phyloP scores from a whole-genome alignment of 2,329 filamentous ascomycete genomes.

The Colletotrichum endophyticum region DNA sequence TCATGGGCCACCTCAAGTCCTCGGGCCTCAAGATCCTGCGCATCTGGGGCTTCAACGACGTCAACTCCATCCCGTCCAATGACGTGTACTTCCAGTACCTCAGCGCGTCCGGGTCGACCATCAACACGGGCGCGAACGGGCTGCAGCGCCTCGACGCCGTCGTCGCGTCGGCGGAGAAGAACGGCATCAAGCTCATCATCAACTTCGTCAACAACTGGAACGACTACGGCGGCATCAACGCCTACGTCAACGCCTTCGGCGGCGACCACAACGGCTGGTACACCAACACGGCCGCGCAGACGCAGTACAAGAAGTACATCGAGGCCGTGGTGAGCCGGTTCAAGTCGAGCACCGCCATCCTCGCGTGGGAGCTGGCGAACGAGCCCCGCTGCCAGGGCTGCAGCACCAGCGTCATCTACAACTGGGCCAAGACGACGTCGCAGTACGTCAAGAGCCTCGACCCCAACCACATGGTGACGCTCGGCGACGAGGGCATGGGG shows the following conservation, averaged over 20 bases:
- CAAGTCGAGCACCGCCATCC: conserved; percentile 49
- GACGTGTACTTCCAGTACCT: conserved; percentile 53
- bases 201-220: conserved; percentile 71
- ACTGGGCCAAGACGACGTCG: conserved; percentile 64
- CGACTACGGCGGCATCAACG: conserved; percentile 69
- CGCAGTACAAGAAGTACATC: conserved; percentile 60
- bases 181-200: conserved; percentile 67
- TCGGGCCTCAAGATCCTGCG: conserved; percentile 62
- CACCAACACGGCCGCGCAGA: conserved; percentile 55
- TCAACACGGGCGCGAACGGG: conserved; percentile 67
- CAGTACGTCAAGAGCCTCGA: conserved; percentile 70
- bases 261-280: conserved; percentile 61
- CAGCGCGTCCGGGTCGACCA: conserved; percentile 52
- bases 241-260: conserved; percentile 64
- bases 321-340: conserved; percentile 54
- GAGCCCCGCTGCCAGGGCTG: conserved; percentile 68
- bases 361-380: conserved; percentile 61
- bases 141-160: conserved; percentile 67
- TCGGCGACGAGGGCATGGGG: conserved; percentile 62
- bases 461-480: conserved; percentile 64
- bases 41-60: conserved; percentile 68
- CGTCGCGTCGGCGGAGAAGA: conserved; percentile 61
- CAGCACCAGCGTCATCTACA: conserved; percentile 58
- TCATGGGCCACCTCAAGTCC: conserved; percentile 49
- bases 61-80: conserved; percentile 40